Evolutionary conservation across 306 rosid species (phyloP).

Genomic region (Corylus heterophylla): DNA sequence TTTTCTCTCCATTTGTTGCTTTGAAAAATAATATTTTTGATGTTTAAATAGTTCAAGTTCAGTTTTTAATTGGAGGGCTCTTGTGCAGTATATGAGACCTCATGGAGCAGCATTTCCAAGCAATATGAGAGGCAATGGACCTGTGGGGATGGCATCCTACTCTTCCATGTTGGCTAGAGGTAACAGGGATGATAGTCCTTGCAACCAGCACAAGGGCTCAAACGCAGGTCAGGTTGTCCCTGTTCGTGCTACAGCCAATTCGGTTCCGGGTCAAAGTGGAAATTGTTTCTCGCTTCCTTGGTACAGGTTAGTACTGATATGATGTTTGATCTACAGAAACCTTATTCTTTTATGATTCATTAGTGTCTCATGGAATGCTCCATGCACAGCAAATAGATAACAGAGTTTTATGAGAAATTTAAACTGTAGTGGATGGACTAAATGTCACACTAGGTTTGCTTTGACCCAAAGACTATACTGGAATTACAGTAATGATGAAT

Average conservation of each 20-base stretch:
- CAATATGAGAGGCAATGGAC: constrained; percentile 32
- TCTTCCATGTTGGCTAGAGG: constrained; percentile 34
- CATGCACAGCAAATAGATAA: neutral
- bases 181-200: constrained; percentile 24
- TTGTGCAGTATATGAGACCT: constrained; percentile 49
- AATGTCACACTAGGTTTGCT: neutral
- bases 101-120: constrained; percentile 33
- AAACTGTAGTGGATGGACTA: neutral
- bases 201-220: constrained; percentile 28
- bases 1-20: neutral
- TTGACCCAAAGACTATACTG: neutral
- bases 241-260: constrained; percentile 22
- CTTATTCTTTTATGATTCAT: neutral
- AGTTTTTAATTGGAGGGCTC: constrained; percentile 22
- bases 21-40: constrained; percentile 9
- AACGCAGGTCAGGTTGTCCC: constrained; percentile 26
- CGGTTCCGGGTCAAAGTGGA: constrained; percentile 33
- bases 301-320: constrained; percentile 53
- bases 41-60: constrained; percentile 8
- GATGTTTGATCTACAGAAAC: neutral
- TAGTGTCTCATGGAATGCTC: neutral
- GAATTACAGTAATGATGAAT: neutral
- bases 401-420: neutral
- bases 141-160: constrained; percentile 30
- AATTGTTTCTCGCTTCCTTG: constrained; percentile 59